Conservation (phyloP, 2,329 filamentous ascomycete species). For the Nothomitra cinnamomea region DNA sequence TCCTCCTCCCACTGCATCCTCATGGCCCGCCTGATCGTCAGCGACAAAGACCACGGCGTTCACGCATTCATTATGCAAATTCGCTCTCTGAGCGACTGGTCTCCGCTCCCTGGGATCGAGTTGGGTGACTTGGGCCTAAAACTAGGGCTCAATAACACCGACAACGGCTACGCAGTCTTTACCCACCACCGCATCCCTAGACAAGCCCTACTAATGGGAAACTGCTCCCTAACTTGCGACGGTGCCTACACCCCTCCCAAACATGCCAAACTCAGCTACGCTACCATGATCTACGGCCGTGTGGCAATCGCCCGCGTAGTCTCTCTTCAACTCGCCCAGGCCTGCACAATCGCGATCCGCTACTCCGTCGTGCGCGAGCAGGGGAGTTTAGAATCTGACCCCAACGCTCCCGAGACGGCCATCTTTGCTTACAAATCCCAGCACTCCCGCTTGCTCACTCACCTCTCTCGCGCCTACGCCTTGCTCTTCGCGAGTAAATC, state of each 20-base stretch:
- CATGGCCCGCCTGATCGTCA: conserved; percentile 58
- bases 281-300: too few species aligned
- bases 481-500: conserved; percentile 61
- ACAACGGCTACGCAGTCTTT: conserved; percentile 64
- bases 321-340: conserved; percentile 32
- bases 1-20: conserved; percentile 64
- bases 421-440: too few species aligned
- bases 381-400: too few species aligned
- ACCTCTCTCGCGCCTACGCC: conserved; percentile 60
- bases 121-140: conserved; percentile 71
- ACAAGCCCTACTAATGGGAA: too few species aligned
- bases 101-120: conserved; percentile 50
- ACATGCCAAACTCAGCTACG: conserved; percentile 34
- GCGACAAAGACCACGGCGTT: conserved; percentile 52
- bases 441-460: conserved; percentile 8
- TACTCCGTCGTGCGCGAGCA: conserved; percentile 25
- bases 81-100: conserved; percentile 50
- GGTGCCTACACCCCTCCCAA: too few species aligned
- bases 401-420: conserved; percentile 21
- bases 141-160: conserved; percentile 66
- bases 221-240: too few species aligned
- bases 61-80: conserved; percentile 68
- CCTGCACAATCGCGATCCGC: conserved; percentile 52
- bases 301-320: too few species aligned
- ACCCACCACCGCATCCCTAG: conserved; percentile 32